These are phyloP conservation scores for Apostasia shenzhenica DNA, from an alignment of 106 monocot genomes.

Conservation along the genomic window DNA sequence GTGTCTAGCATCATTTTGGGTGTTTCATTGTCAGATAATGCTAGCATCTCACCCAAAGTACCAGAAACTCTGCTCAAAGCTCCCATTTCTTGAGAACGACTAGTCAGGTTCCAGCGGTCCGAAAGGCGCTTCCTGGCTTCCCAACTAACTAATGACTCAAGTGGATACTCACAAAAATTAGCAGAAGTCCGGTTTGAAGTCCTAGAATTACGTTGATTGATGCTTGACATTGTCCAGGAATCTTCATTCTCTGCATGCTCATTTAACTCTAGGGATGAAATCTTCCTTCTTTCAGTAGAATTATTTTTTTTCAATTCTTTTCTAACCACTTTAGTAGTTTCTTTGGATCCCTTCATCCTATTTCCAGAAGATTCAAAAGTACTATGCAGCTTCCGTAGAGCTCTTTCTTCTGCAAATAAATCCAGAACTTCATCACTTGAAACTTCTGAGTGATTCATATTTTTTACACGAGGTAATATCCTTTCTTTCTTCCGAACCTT, in stretches of 20 bases:
- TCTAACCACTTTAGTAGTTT: constrained; percentile 45
- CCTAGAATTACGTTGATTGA: constrained; percentile 4
- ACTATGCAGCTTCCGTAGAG: constrained; percentile 15
- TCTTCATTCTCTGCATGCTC: constrained; percentile 13
- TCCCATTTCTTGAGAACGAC: constrained; percentile 20
- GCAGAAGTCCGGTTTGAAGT: constrained; percentile 4
- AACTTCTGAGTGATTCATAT: constrained; percentile 10
- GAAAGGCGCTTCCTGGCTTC: constrained; percentile 75
- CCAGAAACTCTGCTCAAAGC: constrained; percentile 18
- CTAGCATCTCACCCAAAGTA: constrained; percentile 69
- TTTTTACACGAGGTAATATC: constrained; percentile 1
- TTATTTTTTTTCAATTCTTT: constrained; percentile 25
- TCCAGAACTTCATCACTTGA: constrained; percentile 10
- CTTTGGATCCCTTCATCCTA: constrained; percentile 25
- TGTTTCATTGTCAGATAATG: constrained; percentile 6
- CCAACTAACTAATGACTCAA: constrained; percentile 41
- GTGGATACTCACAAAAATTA: constrained; percentile 23
- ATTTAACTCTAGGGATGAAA: constrained; percentile 3
- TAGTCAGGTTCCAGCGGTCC: constrained; percentile 49
- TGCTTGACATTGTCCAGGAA: constrained; percentile 4
- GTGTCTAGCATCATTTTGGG: not conserved
- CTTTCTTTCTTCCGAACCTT: constrained; percentile 18
- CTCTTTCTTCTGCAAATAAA: constrained; percentile 23
- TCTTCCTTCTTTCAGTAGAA: constrained; percentile 9
- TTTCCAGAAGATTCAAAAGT: constrained; percentile 10